Base-by-base conservation (phyloP, 225 moss, liverwort and hornwort genomes). In the Neckera pumila region DNA sequence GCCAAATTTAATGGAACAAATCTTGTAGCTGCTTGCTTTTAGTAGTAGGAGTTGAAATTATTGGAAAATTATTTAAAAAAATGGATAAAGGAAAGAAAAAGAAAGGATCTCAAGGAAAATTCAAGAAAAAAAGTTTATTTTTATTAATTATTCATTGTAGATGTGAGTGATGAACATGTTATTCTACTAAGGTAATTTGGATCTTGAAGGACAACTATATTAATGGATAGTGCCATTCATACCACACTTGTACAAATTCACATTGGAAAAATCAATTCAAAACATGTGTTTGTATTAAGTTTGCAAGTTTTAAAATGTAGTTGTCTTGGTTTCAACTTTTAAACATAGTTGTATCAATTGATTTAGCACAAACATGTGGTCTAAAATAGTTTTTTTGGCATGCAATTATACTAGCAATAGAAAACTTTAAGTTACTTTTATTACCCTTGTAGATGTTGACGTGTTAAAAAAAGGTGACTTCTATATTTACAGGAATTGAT, bases 311-410 rank as follows among this genome's bases (percentile, higher is more conserved):
- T 9, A 42, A 27, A 70, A 25, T 0, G 1, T 14, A 40, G 4
- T 25, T 40, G 23, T 25, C 14, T 25, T 40, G 8, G 14, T 70
- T 70, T 64, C 2, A 40, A 1, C 8, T 40, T 38, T 23, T 23
- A 14, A 42, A 42, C 0, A 0, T 5, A 15, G 15, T 25, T 70
- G 40, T 43, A 43, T 27, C 17, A 72, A 17, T 72, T 72, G 14
- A 27, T 72, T 70, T 72, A 71, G 8, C 14, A 42, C 1, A 43
- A 42, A 43, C 16, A 0, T 0, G 1, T 17, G 6, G 9, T 16
- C 5, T 43, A 3, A 26, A 25, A 70, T 70, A 3, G 0, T 4
- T 6, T 27, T 71, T 70, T 25, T 2, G 26, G 0, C 0, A 0
- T 27, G 2, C 5, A 72, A 27, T 72, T 0, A 3, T 70, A 17